Percentiles rank a stretch among this genome's conserved stretches.
Conservation (phyloP, 2,329 filamentous ascomycete species). For the Nemania bipapillata region DNA sequence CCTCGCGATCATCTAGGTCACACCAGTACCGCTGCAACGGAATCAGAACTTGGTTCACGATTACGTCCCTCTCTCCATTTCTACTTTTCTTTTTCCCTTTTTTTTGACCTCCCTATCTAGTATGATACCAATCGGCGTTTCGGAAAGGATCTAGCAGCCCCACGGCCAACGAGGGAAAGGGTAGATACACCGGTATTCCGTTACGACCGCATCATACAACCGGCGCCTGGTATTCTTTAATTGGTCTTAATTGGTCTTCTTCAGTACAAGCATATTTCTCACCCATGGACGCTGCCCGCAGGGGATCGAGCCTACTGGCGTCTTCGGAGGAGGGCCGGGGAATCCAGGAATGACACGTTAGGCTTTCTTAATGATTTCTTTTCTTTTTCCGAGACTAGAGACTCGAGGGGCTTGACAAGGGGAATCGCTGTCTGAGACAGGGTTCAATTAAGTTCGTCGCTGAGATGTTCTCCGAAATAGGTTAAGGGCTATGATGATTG, state of each 20-base stretch:
- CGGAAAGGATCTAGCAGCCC: conserved; percentile 46
- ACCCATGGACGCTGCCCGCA: conserved; percentile 9
- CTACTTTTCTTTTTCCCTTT: conserved; percentile 33
- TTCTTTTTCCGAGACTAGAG: conserved; percentile 17
- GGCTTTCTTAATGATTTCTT: conserved; percentile 6
- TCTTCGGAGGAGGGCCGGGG: conserved; percentile 5
- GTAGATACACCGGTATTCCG: conserved; percentile 32
- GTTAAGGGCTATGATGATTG: conserved; percentile 11
- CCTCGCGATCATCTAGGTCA: not conserved
- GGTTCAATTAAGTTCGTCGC: conserved; percentile 17
- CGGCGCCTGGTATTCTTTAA: conserved; percentile 38
- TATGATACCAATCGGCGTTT: conserved; percentile 50
- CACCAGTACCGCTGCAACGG: conserved; percentile 3
- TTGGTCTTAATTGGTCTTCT: conserved; percentile 29
- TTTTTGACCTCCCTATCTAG: conserved; percentile 43
- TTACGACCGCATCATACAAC: conserved; percentile 36
- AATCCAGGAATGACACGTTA: not conserved
- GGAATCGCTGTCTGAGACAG: conserved; percentile 15
- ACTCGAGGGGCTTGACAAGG: conserved; percentile 13
- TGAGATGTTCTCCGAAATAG: conserved; percentile 19
- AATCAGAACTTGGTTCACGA: conserved; percentile 18
- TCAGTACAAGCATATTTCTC: conserved; percentile 17
- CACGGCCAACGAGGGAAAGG: conserved; percentile 42
- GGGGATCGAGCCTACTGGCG: conserved; percentile 16
- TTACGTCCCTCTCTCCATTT: conserved; percentile 8